These are phyloP conservation scores for Aspergillus arachidicola DNA, from an alignment of 2,329 filamentous ascomycete genomes.

Conservation along the genomic window DNA sequence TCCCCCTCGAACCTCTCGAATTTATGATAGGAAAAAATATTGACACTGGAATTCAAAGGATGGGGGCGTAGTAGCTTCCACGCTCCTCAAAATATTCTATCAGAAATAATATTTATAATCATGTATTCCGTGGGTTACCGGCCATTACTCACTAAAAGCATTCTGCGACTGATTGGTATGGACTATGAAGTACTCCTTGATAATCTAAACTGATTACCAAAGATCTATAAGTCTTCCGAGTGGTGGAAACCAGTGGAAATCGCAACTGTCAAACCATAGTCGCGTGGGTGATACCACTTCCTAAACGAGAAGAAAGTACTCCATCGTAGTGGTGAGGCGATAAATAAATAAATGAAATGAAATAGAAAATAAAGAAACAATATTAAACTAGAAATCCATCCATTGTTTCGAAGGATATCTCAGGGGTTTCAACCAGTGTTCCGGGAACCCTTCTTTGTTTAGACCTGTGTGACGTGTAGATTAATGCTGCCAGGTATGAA, in stretches of 20 bases:
- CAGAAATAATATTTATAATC: neutral
- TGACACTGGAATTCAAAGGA: neutral
- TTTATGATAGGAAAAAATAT: neutral
- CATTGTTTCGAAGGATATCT: conserved; percentile 1
- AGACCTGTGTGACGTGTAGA: conserved; percentile 9
- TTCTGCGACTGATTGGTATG: neutral
- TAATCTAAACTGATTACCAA: conserved; percentile 1
- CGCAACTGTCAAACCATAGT: neutral
- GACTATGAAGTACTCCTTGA: neutral
- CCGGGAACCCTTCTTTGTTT: neutral
- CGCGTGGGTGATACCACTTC: neutral
- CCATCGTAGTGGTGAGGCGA: neutral
- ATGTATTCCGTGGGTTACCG: neutral
- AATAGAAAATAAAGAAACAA: neutral
- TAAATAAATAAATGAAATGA: neutral
- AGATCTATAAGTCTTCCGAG: conserved; percentile 5
- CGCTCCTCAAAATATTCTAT: neutral
- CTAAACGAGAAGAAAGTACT: neutral
- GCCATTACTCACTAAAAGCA: neutral
- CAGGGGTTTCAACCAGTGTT: conserved; percentile 3
- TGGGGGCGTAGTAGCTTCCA: neutral
- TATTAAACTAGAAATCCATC: neutral
- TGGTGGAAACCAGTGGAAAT: conserved; percentile 3
- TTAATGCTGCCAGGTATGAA: neutral
- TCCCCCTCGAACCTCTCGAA: neutral